Base-by-base conservation (phyloP, 192 early-diverging fungal genomes). In the Coemansia sp. region DNA sequence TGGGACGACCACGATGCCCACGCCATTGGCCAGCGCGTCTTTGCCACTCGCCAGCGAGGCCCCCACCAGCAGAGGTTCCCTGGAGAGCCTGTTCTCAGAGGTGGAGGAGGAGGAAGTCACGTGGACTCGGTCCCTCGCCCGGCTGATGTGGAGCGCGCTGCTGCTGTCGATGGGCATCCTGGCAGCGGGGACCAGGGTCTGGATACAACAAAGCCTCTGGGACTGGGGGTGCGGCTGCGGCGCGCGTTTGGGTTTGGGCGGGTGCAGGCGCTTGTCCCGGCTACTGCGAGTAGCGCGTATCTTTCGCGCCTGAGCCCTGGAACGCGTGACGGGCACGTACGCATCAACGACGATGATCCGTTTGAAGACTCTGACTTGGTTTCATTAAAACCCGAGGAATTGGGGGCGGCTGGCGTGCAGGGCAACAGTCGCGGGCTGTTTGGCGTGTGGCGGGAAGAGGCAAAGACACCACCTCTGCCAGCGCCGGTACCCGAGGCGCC, bases 1-100 rank as follows among this genome's bases (percentile, higher is more conserved):
- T 80, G 76, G 76, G 76, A 80, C 60, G 76, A 80, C 46, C 42
- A 54, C 2, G 76, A 80, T n/a, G 76, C 76, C 0, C 71, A 62
- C 36, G 59, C 62, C 2, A 80, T 80, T 39, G 67, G 63, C 36
- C 52, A 67, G 55, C 62, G 62, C 12, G 76, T 79, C n/a, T 36
- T 36, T 19, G 53, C 24, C 56, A 60, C 6, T 32, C 40, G 40
- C 33, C 36, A 55, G 4, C 39, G 41, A 33, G 11, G 21, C 11
- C 39, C 22, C 14, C 29, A 56, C 29, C 27, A 56, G 11, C 41
- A 46, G 37, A 24, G 63, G 11, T 26, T 38, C 39, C 41, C 56
- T 2, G 58, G 68, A 42, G 61, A 67, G 64, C 68, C 68, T n/a
- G 56, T 42, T 0, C 62, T 71, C 2, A 44, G 76, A 0, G 75